Evolutionary conservation across 441 rosid genomes (phyloP).

Genomic region (Mallotus repandus): DNA sequence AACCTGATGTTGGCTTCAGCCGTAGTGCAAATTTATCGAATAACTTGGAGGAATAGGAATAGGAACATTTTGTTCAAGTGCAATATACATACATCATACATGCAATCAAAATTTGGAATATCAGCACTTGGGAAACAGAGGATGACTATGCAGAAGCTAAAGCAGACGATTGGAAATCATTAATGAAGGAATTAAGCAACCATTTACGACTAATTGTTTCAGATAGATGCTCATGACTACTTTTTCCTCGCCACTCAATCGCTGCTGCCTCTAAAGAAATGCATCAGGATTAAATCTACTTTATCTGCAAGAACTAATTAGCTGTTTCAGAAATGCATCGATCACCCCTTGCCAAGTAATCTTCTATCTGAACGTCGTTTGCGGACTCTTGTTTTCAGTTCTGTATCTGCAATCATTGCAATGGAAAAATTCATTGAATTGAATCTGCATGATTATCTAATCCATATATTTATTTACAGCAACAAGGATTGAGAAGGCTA

Average conservation of each 20-base stretch:
- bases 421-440: neutral
- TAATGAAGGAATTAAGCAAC: slow-evolving; percentile 1
- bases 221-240: neutral
- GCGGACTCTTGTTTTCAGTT: slow-evolving; percentile 29
- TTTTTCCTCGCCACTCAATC: neutral
- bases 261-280: too few relatives aligned
- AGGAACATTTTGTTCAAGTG: too few relatives aligned
- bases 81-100: too few relatives aligned
- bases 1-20: too few relatives aligned
- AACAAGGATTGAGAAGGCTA: slow-evolving; percentile 15
- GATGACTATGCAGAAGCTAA: neutral
- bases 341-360: slow-evolving; percentile 24
- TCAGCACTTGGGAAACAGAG: too few relatives aligned
- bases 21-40: too few relatives aligned
- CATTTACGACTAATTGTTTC: neutral
- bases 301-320: too few relatives aligned
- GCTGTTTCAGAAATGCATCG: neutral
- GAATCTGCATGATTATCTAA: neutral
- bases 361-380: slow-evolving; percentile 32
- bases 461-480: neutral
- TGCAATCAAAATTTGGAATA: too few relatives aligned
- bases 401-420: slow-evolving; percentile 27
- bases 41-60: too few relatives aligned
- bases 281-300: too few relatives aligned
- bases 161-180: neutral